Evolutionary conservation across 2,329 filamentous ascomycete species (phyloP).

Genomic region (Chaetomiaceae sp.): DNA sequence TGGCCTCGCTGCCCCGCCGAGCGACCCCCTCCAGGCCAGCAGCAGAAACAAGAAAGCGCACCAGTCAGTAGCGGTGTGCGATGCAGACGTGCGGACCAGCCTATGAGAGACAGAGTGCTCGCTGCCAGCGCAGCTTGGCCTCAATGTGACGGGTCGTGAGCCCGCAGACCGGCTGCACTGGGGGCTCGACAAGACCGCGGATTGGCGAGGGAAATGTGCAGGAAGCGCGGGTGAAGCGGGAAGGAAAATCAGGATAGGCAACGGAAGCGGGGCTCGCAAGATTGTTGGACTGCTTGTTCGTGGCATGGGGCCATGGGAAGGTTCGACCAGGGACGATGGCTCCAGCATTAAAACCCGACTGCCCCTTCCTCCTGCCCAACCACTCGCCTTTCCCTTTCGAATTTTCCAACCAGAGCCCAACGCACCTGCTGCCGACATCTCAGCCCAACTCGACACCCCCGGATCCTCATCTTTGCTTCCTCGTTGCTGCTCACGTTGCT

Average conservation of each 20-base stretch:
- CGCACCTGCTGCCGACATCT: conserved; percentile 29
- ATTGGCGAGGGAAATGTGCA: conserved; percentile 18
- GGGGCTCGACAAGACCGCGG: conserved; percentile 1
- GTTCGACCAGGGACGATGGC: conserved; percentile 6
- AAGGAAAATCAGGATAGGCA: conserved; percentile 17
- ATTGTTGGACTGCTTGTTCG: not conserved
- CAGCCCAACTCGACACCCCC: conserved; percentile 33
- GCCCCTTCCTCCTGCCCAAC: conserved; percentile 41
- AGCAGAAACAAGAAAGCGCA: conserved; percentile 37
- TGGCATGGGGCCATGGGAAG: not conserved
- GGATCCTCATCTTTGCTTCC: conserved; percentile 1
- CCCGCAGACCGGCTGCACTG: conserved; percentile 20
- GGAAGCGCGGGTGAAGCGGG: conserved; percentile 15
- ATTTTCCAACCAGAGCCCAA: conserved; percentile 29
- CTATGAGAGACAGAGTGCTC: conserved; percentile 37
- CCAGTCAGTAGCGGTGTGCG: conserved; percentile 25
- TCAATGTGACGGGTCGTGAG: conserved; percentile 40
- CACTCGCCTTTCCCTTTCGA: conserved; percentile 27
- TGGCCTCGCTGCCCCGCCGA: conserved; percentile 35
- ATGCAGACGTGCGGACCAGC: conserved; percentile 30
- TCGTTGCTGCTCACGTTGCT: conserved; percentile 3
- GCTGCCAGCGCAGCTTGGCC: conserved; percentile 42
- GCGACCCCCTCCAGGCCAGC: conserved; percentile 22
- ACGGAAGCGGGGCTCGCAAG: conserved; percentile 17
- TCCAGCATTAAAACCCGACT: conserved; percentile 43